Base-by-base conservation (phyloP, 1,284 basidiomycete genomes). In the Ustilago cynodontis region DNA sequence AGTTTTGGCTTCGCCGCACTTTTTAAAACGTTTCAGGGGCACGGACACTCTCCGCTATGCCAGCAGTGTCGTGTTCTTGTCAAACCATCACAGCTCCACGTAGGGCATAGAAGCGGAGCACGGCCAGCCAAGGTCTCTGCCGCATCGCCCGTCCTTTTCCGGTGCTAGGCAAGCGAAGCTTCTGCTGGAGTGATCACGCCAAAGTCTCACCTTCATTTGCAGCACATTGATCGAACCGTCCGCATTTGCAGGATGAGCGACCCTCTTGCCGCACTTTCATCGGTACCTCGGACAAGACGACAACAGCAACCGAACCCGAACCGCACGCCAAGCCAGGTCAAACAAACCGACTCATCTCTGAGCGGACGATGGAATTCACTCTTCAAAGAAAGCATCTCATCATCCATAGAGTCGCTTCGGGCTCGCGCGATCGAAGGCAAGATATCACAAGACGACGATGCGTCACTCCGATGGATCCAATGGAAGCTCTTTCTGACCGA, bases 401-500 rank as follows among this genome's bases (percentile, higher is more conserved):
- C 62, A n/a, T 53, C 67, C 0, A 59, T 57, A 9, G 73, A 76
- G n/a, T 33, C 54, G 29, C 68, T 76, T 22, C 49, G 51, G 26
- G 5, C 35, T 16, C 73, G 68, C 13, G 65, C 47, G 16, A 52
- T 73, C 14, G 57, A 59, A 2, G 71, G 70, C 24, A 49, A 59
- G 39, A 65, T 73, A 22, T 59, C 70, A 1, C 22, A 51, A 16
- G 49, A 61, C 49, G 51, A 47, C 28, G 31, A 39, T 16, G 59
- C 68, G n/a, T 63, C 72, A 7, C 59, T 78, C 13, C 61, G 77
- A n/a, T 78, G 72, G 74, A 63, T 78, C 10, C 64, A 76, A 22
- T 78, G 77, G 77, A 75, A 78, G 61, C 41, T 69, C 29, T 72
- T 63, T 22, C 70, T 78, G 18, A 69, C 69, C 50, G 57, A 76